phyloP scores from a whole-genome alignment of 2,329 filamentous ascomycete genomes.

The Apiospora marii region DNA sequence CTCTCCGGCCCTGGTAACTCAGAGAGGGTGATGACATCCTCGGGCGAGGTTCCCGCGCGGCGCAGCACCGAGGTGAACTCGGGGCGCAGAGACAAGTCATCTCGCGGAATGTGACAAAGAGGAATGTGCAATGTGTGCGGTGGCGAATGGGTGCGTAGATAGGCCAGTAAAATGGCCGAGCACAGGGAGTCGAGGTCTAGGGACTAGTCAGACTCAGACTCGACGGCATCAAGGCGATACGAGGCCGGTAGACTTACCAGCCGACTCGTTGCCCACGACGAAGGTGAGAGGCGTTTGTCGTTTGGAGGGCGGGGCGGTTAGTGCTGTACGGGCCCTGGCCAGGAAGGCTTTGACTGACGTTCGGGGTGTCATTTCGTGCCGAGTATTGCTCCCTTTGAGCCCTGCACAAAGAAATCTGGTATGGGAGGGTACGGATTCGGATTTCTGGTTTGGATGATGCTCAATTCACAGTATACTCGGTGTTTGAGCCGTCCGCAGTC shows the following conservation, averaged over 20 bases:
- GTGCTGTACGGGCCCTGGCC: constrained; percentile 54
- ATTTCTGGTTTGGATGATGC: not conserved
- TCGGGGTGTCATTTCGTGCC: constrained; percentile 31
- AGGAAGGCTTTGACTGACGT: constrained; percentile 60
- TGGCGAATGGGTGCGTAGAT: constrained; percentile 69
- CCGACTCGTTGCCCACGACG: constrained; percentile 73
- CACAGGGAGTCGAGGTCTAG: constrained; percentile 83
- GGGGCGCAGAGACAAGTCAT: constrained; percentile 74
- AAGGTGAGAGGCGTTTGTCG: constrained; percentile 61
- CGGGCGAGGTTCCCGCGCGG: constrained; percentile 63
- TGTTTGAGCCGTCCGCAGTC: not conserved
- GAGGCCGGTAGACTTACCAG: constrained; percentile 52
- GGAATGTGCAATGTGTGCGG: constrained; percentile 71
- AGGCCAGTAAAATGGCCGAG: constrained; percentile 76
- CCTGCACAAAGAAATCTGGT: not conserved
- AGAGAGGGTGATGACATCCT: constrained; percentile 71
- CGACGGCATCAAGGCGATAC: not conserved
- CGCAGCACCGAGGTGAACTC: constrained; percentile 74
- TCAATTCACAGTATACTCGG: not conserved
- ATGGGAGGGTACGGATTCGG: not conserved
- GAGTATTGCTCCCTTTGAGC: not conserved
- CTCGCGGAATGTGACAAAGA: constrained; percentile 72
- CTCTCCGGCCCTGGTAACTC: constrained; percentile 55
- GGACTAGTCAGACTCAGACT: not conserved
- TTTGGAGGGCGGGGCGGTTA: constrained; percentile 54